Evolutionary conservation across 2,329 filamentous ascomycete genomes (phyloP).

Genomic region (Onygenales sp.): DNA sequence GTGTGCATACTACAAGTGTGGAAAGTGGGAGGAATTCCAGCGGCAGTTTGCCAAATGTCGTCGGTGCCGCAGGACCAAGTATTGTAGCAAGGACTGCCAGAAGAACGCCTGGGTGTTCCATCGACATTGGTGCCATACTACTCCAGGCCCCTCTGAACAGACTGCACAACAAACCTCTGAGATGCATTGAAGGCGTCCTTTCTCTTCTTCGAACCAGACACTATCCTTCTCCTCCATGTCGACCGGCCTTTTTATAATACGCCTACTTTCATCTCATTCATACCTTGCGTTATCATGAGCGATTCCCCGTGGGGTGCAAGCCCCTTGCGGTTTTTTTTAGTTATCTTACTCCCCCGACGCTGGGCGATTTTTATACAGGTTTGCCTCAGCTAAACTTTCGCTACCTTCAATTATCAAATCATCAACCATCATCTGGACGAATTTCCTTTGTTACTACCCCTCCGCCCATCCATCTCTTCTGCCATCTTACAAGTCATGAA

Average conservation of each 20-base stretch:
- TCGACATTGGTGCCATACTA: conserved; percentile 76
- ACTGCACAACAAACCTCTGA: not conserved
- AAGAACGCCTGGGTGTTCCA: conserved; percentile 98
- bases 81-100: conserved; percentile 99
- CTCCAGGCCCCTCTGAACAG: conserved; percentile 6
- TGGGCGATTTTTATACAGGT: too few species aligned
- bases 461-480: too few species aligned
- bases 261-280: not conserved
- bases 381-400: not conserved
- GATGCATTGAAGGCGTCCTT: not conserved
- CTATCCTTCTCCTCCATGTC: not conserved
- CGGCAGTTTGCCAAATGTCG: conserved; percentile 97
- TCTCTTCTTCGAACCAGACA: not conserved
- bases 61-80: conserved; percentile 90
- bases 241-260: not conserved
- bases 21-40: conserved; percentile 95
- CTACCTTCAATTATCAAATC: too few species aligned
- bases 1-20: conserved; percentile 96
- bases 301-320: too few species aligned
- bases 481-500: too few species aligned
- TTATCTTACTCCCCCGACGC: too few species aligned
- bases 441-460: too few species aligned
- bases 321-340: too few species aligned
- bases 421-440: too few species aligned
- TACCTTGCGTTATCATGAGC: conserved; percentile 1